These are phyloP conservation scores for Fusarium nisikadoi DNA, from an alignment of 2,329 filamentous ascomycete genomes.

Conservation along the genomic window DNA sequence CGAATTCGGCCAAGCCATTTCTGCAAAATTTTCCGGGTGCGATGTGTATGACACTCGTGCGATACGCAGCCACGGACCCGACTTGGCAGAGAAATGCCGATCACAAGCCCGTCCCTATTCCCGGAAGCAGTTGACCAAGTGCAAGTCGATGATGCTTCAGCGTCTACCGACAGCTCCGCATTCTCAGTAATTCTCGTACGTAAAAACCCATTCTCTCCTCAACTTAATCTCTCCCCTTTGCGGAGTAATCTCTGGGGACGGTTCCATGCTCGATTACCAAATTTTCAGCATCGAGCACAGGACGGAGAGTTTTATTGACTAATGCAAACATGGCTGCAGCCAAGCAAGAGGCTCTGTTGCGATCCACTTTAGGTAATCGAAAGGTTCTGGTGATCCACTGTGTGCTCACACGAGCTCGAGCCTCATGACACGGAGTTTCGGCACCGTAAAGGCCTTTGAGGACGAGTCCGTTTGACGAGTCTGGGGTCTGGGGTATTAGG, in stretches of 20 bases:
- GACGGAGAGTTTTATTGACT: slow-evolving; percentile 34
- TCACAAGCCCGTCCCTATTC: background rate
- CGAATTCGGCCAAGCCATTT: slow-evolving; percentile 12
- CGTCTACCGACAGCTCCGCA: slow-evolving; percentile 16
- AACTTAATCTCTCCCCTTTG: slow-evolving; percentile 37
- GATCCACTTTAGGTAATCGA: slow-evolving; percentile 18
- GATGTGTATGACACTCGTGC: slow-evolving; percentile 16
- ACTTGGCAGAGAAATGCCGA: slow-evolving; percentile 12
- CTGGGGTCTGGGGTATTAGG: slow-evolving; percentile 33
- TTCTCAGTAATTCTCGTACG: slow-evolving; percentile 26
- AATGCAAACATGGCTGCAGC: slow-evolving; percentile 34
- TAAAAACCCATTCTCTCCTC: slow-evolving; percentile 31
- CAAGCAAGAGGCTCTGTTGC: slow-evolving; percentile 36
- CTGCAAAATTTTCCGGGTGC: slow-evolving; percentile 16
- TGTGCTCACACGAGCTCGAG: slow-evolving; percentile 18
- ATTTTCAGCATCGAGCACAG: background rate
- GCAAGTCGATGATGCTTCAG: background rate
- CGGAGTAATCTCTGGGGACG: slow-evolving; percentile 35
- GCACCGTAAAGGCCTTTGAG: slow-evolving; percentile 6
- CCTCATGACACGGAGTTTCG: slow-evolving; percentile 34
- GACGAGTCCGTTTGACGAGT: background rate
- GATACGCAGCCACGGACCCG: slow-evolving; percentile 17
- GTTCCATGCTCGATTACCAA: background rate
- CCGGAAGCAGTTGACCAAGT: no score
- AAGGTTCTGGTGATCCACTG: slow-evolving; percentile 7